These are phyloP conservation scores for Pseudopithomyces chartarum DNA, from an alignment of 2,329 filamentous ascomycete species.

Conservation along the genomic window DNA sequence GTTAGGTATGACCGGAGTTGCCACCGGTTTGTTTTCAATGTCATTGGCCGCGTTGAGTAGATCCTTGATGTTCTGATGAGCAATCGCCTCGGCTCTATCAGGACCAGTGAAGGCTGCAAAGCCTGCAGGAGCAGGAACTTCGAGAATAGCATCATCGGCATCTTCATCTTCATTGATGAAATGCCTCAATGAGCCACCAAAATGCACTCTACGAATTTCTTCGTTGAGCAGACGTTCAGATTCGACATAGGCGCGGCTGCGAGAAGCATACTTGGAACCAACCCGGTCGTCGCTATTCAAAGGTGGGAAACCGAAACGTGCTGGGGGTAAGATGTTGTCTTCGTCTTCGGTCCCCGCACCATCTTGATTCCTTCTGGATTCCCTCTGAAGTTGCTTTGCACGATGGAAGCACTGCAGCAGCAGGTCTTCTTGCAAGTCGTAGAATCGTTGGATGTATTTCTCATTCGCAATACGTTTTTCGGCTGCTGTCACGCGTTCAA, in stretches of 20 bases:
- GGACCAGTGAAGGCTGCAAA: conserved; percentile 51
- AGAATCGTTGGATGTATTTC: conserved; percentile 43
- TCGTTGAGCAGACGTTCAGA: conserved; percentile 43
- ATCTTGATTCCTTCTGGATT: conserved; percentile 35
- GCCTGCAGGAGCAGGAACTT: conserved; percentile 27
- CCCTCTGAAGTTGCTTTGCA: conserved; percentile 44
- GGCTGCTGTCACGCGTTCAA: conserved; percentile 40
- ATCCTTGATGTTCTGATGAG: conserved; percentile 42
- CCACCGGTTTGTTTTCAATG: conserved; percentile 37
- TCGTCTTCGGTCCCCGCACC: conserved; percentile 50
- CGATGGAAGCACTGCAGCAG: conserved; percentile 45
- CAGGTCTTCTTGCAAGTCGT: conserved; percentile 38
- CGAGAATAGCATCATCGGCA: conserved; percentile 37
- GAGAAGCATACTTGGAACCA: conserved; percentile 45
- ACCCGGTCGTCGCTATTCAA: conserved; percentile 32
- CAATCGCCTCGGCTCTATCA: conserved; percentile 47
- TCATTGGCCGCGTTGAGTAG: conserved; percentile 40
- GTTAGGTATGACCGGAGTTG: conserved; percentile 43
- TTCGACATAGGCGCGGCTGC: conserved; percentile 48
- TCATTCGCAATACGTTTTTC: conserved; percentile 41
- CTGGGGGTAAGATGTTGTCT: conserved; percentile 41
- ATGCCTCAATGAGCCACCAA: conserved; percentile 25
- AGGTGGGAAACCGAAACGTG: conserved; percentile 34
- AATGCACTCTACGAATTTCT: conserved; percentile 28
- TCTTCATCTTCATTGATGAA: conserved; percentile 39